phyloP scores from a whole-genome alignment of 2,329 filamentous ascomycete genomes.

The Aureobasidium sp. region DNA sequence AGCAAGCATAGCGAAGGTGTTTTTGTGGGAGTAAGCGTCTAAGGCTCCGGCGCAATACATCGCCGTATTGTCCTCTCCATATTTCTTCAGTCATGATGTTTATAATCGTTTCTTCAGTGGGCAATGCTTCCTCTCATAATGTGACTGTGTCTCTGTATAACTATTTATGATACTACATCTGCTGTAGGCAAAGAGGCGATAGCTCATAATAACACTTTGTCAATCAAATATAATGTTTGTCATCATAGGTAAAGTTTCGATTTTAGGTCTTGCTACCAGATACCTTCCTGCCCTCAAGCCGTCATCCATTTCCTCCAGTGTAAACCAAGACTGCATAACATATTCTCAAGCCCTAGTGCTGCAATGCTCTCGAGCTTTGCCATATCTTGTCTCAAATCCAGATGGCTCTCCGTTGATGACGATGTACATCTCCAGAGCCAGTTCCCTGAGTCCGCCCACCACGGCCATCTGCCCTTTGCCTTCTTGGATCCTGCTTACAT shows the following conservation, averaged over 20 bases:
- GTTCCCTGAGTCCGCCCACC: background rate
- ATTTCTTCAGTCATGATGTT: background rate
- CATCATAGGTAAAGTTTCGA: background rate
- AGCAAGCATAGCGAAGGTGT: background rate
- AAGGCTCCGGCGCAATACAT: background rate
- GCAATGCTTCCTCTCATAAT: background rate
- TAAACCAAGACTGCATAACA: no score
- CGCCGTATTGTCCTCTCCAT: background rate
- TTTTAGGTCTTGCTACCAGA: background rate
- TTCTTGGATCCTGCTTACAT: background rate
- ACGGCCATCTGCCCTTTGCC: background rate
- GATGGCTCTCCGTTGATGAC: conserved; percentile 10
- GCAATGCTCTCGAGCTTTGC: background rate
- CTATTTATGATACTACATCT: no score
- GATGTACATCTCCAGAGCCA: background rate
- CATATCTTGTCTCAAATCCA: background rate
- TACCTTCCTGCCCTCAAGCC: background rate
- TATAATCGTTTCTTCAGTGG: background rate
- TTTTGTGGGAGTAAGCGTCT: background rate
- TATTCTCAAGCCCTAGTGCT: background rate
- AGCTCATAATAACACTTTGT: background rate
- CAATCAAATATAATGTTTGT: background rate
- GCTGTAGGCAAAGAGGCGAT: no score
- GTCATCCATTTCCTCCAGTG: no score
- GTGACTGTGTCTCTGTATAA: no score